Evolutionary conservation across 1,284 basidiomycete species (phyloP).

Genomic region (Boletellus dicymbophilus): DNA sequence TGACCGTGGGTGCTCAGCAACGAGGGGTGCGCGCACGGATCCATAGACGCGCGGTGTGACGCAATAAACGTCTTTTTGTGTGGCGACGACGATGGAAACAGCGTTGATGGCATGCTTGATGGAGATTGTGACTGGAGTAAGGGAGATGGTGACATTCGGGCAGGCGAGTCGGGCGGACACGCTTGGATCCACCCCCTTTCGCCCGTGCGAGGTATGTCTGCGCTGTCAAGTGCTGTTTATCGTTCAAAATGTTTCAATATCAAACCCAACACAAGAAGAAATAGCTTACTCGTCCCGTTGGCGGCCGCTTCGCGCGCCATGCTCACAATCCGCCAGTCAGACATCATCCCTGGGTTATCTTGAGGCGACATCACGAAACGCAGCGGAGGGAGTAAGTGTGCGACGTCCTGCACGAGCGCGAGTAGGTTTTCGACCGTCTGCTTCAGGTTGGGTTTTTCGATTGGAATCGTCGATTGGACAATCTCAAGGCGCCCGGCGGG

Average conservation of each 20-base stretch:
- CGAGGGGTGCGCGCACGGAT: slow-evolving; percentile 59
- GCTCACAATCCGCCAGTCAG: slow-evolving; percentile 25
- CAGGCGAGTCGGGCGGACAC: slow-evolving; percentile 25
- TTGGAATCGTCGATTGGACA: slow-evolving; percentile 9
- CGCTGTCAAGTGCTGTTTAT: slow-evolving; percentile 26
- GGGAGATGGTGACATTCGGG: slow-evolving; percentile 5
- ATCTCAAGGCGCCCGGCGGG: slow-evolving; percentile 8
- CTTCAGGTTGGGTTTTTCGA: neutral
- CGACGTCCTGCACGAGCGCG: slow-evolving; percentile 20
- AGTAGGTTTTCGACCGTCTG: slow-evolving; percentile 12
- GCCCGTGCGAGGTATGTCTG: slow-evolving; percentile 25
- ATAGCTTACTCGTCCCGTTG: slow-evolving; percentile 27
- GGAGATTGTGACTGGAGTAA: neutral
- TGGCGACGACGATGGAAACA: neutral
- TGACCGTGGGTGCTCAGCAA: slow-evolving; percentile 53
- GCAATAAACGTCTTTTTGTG: slow-evolving; percentile 53
- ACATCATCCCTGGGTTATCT: slow-evolving; percentile 32
- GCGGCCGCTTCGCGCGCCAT: slow-evolving; percentile 30
- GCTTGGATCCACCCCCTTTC: slow-evolving; percentile 24
- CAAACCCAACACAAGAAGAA: no score
- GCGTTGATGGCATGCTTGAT: neutral
- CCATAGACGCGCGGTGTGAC: slow-evolving; percentile 54
- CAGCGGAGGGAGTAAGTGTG: slow-evolving; percentile 29
- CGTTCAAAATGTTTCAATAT: no score
- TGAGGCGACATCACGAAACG: slow-evolving; percentile 32